phyloP scores from a whole-genome alignment of 139 green algal genomes.

The Chlamydomonas sphaeroides region DNA sequence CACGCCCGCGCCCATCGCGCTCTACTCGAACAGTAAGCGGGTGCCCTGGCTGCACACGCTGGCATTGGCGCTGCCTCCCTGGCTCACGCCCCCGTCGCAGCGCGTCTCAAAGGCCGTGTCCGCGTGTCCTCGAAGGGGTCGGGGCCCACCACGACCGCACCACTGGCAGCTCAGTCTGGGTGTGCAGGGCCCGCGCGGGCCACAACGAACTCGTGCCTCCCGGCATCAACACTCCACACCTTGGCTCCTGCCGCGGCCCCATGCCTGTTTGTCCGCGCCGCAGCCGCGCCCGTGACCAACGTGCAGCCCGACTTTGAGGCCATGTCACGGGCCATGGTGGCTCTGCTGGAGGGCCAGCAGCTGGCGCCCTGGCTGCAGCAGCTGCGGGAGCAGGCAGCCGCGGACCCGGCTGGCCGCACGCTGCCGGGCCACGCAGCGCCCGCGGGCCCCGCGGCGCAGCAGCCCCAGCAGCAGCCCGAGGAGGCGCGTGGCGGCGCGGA shows the following conservation, averaged over 20 bases:
- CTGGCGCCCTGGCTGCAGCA: constrained; percentile 27
- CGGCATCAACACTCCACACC: too few relatives aligned
- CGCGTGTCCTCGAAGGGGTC: too few relatives aligned
- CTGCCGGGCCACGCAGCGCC: not conserved
- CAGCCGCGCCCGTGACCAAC: constrained; percentile 22
- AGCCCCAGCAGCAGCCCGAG: not conserved
- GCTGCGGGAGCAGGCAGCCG: constrained; percentile 2
- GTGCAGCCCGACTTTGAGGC: constrained; percentile 18
- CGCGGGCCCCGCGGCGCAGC: not conserved
- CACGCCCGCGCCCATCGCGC: constrained; percentile 5
- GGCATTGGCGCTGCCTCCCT: too few relatives aligned
- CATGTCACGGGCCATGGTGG: constrained; percentile 24
- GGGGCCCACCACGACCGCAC: too few relatives aligned
- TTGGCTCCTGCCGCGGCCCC: too few relatives aligned
- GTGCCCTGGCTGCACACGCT: too few relatives aligned
- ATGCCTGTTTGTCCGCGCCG: too few relatives aligned
- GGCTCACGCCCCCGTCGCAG: too few relatives aligned
- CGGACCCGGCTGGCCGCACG: constrained; percentile 29
- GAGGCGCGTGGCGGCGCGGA: not conserved
- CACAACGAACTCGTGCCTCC: too few relatives aligned
- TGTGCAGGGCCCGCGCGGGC: too few relatives aligned
- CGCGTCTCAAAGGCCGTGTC: too few relatives aligned
- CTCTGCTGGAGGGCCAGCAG: constrained; percentile 26
- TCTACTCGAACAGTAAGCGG: constrained; percentile 14
- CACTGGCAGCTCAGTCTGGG: too few relatives aligned